Base-by-base conservation (phyloP, 768 basidiomycete species). In the Suillus americanus region DNA sequence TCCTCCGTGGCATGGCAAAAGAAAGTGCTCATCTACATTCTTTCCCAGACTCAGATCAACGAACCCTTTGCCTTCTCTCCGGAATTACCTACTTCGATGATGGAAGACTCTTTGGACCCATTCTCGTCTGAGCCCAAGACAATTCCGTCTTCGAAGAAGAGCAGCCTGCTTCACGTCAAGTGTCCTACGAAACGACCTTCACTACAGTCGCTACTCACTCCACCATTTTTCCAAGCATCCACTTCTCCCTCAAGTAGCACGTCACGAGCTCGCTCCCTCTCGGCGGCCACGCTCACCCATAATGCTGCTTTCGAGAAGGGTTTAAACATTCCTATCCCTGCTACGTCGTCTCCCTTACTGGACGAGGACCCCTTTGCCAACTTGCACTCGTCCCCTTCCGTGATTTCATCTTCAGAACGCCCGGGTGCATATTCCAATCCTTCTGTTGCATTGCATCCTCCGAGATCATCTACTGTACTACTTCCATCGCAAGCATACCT, bases 291-390 rank as follows among this genome's bases (percentile, higher is more conserved):
- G 56, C n/a, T 41, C 9, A 18, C 37, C 16, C 16, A 35, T 41
- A 37, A 51, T 37, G 35, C 60, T 62, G 41, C 37, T 43, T 38
- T 50, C 28, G 25, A 35, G 60, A 54, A 30, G 43, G 41, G 48
- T 28, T 55, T 65, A 55, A 57, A 53, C 64, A 20, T 67, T 43
- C 25, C 55, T 7, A 37, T 64, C 23, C 35, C 60, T 28, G 37
- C 65, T 23, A 56, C 66, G 20, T 68, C 69, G 13, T 61, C 61
- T 23, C 18, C 54, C 28, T 79, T 90, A 23, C 78, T 89, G 30
- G 90, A 91, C 69, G 86, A 88, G 60, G 90, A 92, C 69, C 90
- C 90, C 2, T 92, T 92, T 69, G 90, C 90, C 25, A 85, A 87
- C 65, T 78, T 89, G 54, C 18, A 65, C 16, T 77, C 81, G 0